Conservation (phyloP, 208 protist species). For the Jaenimonas drosophilae region DNA sequence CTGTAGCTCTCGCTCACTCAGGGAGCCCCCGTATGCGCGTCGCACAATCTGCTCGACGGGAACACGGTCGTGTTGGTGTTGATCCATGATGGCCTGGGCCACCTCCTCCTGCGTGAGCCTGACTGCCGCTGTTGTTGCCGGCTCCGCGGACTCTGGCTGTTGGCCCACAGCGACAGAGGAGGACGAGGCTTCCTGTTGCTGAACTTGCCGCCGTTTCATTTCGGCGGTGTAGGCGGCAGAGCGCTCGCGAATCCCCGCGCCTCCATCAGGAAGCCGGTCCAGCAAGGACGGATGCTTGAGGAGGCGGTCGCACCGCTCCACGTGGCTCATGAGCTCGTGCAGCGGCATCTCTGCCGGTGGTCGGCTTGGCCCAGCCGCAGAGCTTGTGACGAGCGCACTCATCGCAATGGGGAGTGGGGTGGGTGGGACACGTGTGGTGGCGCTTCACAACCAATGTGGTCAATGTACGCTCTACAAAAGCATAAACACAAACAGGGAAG, state of each 20-base stretch:
- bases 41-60: slow-evolving; percentile 61
- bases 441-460: too few relatives aligned
- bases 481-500: too few relatives aligned
- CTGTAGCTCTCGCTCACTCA: slow-evolving; percentile 69
- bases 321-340: slow-evolving; percentile 23
- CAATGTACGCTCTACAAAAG: too few relatives aligned
- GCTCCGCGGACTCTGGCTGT: neutral
- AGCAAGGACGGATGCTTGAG: slow-evolving; percentile 34
- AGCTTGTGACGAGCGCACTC: too few relatives aligned
- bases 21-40: slow-evolving; percentile 49
- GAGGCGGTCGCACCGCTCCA: slow-evolving; percentile 63
- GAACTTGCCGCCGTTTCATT: slow-evolving; percentile 11
- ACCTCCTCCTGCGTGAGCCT: slow-evolving; percentile 12
- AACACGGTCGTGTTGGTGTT: slow-evolving; percentile 41
- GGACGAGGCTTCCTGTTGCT: too few relatives aligned
- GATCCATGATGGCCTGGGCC: slow-evolving; percentile 22
- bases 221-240: slow-evolving; percentile 27
- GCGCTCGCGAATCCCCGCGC: slow-evolving; percentile 33
- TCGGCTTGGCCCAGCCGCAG: too few relatives aligned
- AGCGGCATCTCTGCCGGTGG: slow-evolving; percentile 14
- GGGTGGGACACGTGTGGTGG: too few relatives aligned
- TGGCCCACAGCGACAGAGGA: too few relatives aligned
- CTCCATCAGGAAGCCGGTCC: slow-evolving; percentile 40
- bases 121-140: neutral
- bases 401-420: too few relatives aligned